Percentiles rank a stretch among this genome's conserved stretches.
phyloP scores from a whole-genome alignment of 495 filamentous ascomycete genomes.

The Tuber calosporum region DNA sequence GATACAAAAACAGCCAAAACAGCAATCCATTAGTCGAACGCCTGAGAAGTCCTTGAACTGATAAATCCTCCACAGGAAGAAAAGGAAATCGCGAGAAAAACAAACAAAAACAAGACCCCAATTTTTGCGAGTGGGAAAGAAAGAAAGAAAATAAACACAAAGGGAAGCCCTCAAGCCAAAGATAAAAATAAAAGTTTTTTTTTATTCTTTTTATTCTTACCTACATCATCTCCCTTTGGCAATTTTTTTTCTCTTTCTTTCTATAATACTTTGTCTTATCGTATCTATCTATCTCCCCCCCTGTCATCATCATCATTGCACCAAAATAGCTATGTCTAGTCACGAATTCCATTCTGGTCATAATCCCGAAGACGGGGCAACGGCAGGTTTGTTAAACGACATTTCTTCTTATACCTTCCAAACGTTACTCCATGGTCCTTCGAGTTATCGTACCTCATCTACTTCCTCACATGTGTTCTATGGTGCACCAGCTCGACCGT shows the following conservation, averaged over 20 bases:
- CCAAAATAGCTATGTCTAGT: constrained; percentile 27
- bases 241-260: constrained; percentile 14
- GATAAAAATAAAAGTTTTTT: background rate
- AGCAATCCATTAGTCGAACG: constrained; percentile 9
- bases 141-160: constrained; percentile 1
- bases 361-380: constrained; percentile 18
- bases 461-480: constrained; percentile 19
- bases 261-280: constrained; percentile 1
- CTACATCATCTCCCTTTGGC: constrained; percentile 11
- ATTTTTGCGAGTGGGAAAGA: background rate
- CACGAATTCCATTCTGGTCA: constrained; percentile 32
- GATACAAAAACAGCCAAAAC: constrained; percentile 18
- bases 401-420: constrained; percentile 8
- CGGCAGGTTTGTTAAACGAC: constrained; percentile 3
- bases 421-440: constrained; percentile 18
- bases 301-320: background rate
- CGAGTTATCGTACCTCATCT: constrained; percentile 24
- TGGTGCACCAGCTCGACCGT: constrained; percentile 22
- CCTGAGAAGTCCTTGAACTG: constrained; percentile 2
- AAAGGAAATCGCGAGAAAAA: constrained; percentile 9
- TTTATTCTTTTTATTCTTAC: background rate
- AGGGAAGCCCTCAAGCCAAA: background rate
- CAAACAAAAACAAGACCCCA: constrained; percentile 3
- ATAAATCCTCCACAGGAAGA: constrained; percentile 10
- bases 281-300: background rate